Evolutionary conservation across 805 yeast species (phyloP).

Genomic region (Metschnikowia hibisci): DNA sequence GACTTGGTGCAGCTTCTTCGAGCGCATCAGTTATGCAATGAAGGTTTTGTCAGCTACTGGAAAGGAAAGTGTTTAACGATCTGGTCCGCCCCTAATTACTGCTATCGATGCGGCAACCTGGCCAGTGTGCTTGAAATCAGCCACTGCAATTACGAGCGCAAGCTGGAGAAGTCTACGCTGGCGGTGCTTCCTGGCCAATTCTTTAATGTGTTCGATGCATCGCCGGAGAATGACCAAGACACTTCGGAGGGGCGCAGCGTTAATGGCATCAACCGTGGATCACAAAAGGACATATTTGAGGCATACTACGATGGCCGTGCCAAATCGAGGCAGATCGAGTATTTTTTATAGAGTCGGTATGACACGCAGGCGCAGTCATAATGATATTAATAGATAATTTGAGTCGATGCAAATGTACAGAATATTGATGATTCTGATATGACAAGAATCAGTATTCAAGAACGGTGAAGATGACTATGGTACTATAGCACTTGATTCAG

Average conservation of each 20-base stretch:
- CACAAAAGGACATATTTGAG: slow-evolving; percentile 21
- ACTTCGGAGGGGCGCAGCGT: slow-evolving; percentile 40
- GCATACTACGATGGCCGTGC: slow-evolving; percentile 28
- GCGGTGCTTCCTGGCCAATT: slow-evolving; percentile 50
- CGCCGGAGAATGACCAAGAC: slow-evolving; percentile 82
- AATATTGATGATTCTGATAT: too few species aligned
- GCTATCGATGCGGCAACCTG: slow-evolving; percentile 94
- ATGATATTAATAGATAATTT: background rate
- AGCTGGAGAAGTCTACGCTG: slow-evolving; percentile 15
- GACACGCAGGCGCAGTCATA: slow-evolving; percentile 6
- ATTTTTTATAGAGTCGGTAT: slow-evolving; percentile 39
- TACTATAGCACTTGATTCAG: too few species aligned
- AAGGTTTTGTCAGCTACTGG: slow-evolving; percentile 91
- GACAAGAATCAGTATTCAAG: too few species aligned
- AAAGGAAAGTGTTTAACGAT: slow-evolving; percentile 89
- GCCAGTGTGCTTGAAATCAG: slow-evolving; percentile 92
- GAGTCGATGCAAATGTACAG: too few species aligned
- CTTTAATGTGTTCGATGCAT: slow-evolving; percentile 94
- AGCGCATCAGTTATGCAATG: slow-evolving; percentile 96
- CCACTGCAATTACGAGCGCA: slow-evolving; percentile 42
- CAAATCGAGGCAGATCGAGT: slow-evolving; percentile 44
- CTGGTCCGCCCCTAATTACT: slow-evolving; percentile 98
- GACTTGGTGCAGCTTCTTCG: slow-evolving; percentile 76
- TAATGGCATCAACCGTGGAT: slow-evolving; percentile 25
- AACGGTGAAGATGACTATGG: too few species aligned